Base-by-base conservation (phyloP, 108 stramenopile species). In the Cyclotella distinguenda region DNA sequence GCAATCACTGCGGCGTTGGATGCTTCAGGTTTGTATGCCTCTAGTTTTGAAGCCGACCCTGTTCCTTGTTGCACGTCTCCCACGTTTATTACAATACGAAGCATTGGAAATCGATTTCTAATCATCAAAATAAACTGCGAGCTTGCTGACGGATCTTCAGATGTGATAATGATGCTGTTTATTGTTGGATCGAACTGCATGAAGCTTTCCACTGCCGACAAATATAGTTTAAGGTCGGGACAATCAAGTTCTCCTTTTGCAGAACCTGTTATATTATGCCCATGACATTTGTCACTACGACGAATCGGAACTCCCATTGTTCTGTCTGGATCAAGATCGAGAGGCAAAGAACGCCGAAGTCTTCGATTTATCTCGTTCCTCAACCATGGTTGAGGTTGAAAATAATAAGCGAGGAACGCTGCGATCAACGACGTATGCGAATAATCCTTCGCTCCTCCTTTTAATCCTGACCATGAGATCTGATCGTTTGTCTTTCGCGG, bases 21-120 rank as follows among this genome's bases (percentile, higher is more conserved):
- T 0, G 54, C 36, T 32, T 32, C 55, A 0, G 64, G 47, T 23
- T 40, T 58, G 40, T 64, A 64, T 18, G 52, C 26, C 40, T 64
- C 63, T 13, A 72, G 56, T 30, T 49, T 72, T 11, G 63, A 58
- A 3, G 46, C 71, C 5, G 71, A 72, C 9, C 71, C 71, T 1
- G 71, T 72, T n/a, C 71, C 71, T 57, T 72, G 71, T 38, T 72
- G 71, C 6, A 72, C 71, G 40, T 72, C 71, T 15, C 71, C 71
- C 12, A 72, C 63, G 58, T 72, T 64, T 4, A 23, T 39, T 21
- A 72, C 18, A 2, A 72, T 34, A 13, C 71, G 62, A 0, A 72
- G 36, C 12, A 49, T 32, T 21, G 63, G 62, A 36, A 58, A 36
- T 34, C 58, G 56, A 18, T 38, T 72, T 42, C 64, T 57, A 30